Conservation (phyloP, 75 land plant species). For the Isoetes taiwanensis region DNA sequence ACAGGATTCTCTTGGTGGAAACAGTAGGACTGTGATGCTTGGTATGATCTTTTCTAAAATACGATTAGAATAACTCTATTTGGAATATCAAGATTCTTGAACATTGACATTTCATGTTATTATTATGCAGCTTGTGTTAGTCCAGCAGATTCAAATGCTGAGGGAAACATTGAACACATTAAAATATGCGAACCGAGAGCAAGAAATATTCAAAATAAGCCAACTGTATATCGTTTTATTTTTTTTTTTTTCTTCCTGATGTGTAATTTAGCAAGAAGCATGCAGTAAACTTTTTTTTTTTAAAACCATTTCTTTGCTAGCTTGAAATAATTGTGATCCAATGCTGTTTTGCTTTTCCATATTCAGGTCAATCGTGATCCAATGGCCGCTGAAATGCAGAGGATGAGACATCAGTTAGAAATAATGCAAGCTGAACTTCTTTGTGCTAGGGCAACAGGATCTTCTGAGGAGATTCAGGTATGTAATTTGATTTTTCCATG, state of each 20-base stretch:
- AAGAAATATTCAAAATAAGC: conserved; percentile 95
- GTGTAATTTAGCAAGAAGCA: too few relatives aligned
- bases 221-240: conserved; percentile 60
- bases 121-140: conserved; percentile 83
- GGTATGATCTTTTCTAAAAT: conserved; percentile 54
- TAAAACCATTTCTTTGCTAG: too few relatives aligned
- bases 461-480: conserved; percentile 39
- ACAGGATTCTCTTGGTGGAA: conserved; percentile 99
- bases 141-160: conserved; percentile 97
- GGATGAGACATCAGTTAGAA: conserved; percentile 89
- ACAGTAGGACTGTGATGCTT: conserved; percentile 98
- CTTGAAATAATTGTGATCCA: too few relatives aligned
- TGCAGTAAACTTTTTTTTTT: too few relatives aligned
- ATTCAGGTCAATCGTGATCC: conserved; percentile 94
- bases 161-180: conserved; percentile 89
- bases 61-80: too few relatives aligned
- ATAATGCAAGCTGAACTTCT: conserved; percentile 82
- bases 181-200: conserved; percentile 99
- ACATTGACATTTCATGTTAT: not conserved
- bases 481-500: conserved; percentile 8
- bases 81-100: not conserved
- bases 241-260: not conserved
- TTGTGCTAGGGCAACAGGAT: conserved; percentile 64
- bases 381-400: conserved; percentile 73
- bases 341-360: too few relatives aligned